Percentiles rank a stretch among this genome's conserved stretches.
These are phyloP conservation scores for Uncinocarpus reesii DNA, from an alignment of 2,329 filamentous ascomycete species.

Conservation along the genomic window DNA sequence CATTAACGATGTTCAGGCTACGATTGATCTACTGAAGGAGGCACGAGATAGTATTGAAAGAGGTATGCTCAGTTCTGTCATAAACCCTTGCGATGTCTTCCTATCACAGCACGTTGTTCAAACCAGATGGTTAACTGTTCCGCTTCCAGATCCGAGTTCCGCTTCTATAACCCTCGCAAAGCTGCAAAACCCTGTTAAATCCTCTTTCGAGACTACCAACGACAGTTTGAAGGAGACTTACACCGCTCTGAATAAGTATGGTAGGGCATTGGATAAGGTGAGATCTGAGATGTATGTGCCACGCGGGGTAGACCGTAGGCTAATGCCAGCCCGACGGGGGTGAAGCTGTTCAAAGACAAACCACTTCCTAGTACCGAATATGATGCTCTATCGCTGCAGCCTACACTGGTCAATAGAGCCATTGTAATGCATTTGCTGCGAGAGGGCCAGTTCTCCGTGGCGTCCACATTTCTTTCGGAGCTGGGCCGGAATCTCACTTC, in stretches of 20 bases:
- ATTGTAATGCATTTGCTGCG: conserved; percentile 94
- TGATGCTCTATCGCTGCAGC: conserved; percentile 66
- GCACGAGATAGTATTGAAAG: conserved; percentile 64
- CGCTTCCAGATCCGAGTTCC: conserved; percentile 51
- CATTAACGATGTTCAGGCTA: conserved; percentile 69
- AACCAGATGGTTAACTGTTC: neutral
- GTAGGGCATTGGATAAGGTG: conserved; percentile 75
- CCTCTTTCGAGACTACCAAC: conserved; percentile 68
- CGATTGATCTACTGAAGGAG: conserved; percentile 64
- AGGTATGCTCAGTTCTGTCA: conserved; percentile 40
- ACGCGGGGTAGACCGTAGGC: neutral
- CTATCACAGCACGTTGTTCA: too few relatives aligned
- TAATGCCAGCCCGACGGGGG: neutral
- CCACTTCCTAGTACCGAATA: conserved; percentile 65
- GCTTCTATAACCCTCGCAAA: conserved; percentile 67
- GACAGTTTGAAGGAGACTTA: conserved; percentile 75
- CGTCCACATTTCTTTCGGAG: conserved; percentile 73
- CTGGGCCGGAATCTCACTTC: conserved; percentile 41
- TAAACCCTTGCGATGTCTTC: neutral
- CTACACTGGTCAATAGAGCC: conserved; percentile 74
- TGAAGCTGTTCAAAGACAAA: conserved; percentile 55
- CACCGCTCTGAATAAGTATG: conserved; percentile 70
- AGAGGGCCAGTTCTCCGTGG: conserved; percentile 85
- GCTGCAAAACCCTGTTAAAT: conserved; percentile 75
- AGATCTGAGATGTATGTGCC: conserved; percentile 14